Evolutionary conservation across 768 basidiomycete genomes (phyloP), one percentile per base, ranked within the genome.

Genomic region (Xanthoconium purpureum): DNA sequence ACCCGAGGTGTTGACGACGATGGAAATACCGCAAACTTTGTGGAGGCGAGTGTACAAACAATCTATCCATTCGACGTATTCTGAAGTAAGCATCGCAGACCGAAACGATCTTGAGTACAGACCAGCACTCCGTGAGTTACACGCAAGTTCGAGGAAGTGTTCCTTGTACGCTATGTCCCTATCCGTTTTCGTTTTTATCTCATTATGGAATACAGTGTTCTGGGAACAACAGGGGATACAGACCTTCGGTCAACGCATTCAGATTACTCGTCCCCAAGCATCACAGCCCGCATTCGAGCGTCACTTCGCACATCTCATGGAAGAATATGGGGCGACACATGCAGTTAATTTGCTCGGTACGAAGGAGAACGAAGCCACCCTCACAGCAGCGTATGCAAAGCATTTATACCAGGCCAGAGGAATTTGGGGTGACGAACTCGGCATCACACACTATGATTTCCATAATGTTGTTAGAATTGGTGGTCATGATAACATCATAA

Each of bases 171-270:
- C 52, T 56, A 64, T 62, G 58, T 42, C 28, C 53, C 45, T 30
- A 8, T 36, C 47, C 33, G 0, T n/a, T 20, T 36, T 37, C 39
- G 11, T 44, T 47, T 24, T 33, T 52, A 49, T 60, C 57, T 64
- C 61, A 54, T 20, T 54, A 44, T 36, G 44, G 51, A 53, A 52
- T 39, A 45, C 66, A 94, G 94, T 98, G 56, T 99, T 99, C 70
- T 99, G 97, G 97, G 96, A 98, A 70, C 96, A 99, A 66, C 94
- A 96, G 73, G 94, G 93, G 29, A 71, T 95, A 39, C 93, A 95
- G 67, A 95, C 96, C 0, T 94, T 99, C 66, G 91, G 94, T 37
- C 94, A 93, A 61, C 84, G 85, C 54, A 93, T 99, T 40, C 94
- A 98, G 68, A 92, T 99, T 58, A 95, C 94, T 13, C 87, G 95